These are phyloP conservation scores for Neonectria sp. DNA, from an alignment of 2,329 filamentous ascomycete species.

Conservation along the genomic window DNA sequence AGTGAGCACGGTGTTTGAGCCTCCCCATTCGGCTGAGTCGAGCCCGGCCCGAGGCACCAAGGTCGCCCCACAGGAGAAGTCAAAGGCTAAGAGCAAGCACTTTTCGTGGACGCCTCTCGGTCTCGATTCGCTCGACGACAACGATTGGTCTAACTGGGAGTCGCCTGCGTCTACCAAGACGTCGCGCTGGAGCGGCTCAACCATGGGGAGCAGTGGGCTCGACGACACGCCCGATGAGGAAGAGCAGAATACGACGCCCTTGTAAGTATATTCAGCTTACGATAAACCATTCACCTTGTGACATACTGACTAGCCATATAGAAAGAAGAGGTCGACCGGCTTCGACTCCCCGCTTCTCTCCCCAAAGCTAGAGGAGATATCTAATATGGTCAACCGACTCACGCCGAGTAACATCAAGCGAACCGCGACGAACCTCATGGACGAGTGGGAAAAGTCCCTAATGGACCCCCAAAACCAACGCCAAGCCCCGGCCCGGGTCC, in stretches of 20 bases:
- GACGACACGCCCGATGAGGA: slow-evolving; percentile 66
- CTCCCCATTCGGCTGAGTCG: slow-evolving; percentile 49
- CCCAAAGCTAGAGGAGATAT: slow-evolving; percentile 67
- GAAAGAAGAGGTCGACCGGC: slow-evolving; percentile 52
- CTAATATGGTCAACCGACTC: slow-evolving; percentile 80
- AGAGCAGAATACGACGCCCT: slow-evolving; percentile 62
- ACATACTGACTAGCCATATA: slow-evolving; percentile 38
- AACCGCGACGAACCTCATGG: slow-evolving; percentile 89
- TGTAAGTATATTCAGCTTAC: slow-evolving; percentile 59
- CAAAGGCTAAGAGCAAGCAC: slow-evolving; percentile 65
- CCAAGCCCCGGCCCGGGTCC: slow-evolving; percentile 34
- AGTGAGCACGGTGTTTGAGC: slow-evolving; percentile 60
- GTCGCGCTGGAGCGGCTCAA: slow-evolving; percentile 76
- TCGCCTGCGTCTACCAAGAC: slow-evolving; percentile 66
- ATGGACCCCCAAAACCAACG: slow-evolving; percentile 48
- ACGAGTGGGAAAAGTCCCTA: slow-evolving; percentile 85
- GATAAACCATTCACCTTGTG: slow-evolving; percentile 3
- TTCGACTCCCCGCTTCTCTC: slow-evolving; percentile 53
- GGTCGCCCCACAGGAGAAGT: slow-evolving; percentile 48
- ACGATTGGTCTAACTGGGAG: slow-evolving; percentile 78
- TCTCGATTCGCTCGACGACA: slow-evolving; percentile 71
- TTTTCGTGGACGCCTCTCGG: slow-evolving; percentile 74
- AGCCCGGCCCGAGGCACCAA: slow-evolving; percentile 53
- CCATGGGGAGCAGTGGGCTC: slow-evolving; percentile 58
- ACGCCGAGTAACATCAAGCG: slow-evolving; percentile 84